phyloP scores from a whole-genome alignment of 139 green algal species.

The Closterium sp. region DNA sequence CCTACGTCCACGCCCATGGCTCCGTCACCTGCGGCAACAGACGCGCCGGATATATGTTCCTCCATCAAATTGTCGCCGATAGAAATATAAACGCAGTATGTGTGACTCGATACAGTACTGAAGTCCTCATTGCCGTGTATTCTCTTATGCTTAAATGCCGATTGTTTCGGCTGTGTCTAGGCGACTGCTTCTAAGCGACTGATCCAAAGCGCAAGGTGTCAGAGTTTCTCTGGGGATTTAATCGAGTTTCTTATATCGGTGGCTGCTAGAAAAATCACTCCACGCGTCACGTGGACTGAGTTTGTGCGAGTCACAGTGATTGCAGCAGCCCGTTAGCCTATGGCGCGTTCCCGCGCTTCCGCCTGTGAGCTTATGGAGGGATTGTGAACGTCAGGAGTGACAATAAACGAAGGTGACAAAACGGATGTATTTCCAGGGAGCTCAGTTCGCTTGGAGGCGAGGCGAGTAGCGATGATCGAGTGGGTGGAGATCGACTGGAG shows the following conservation, averaged over 20 bases:
- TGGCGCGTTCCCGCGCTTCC: no score
- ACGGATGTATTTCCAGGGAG: neutral
- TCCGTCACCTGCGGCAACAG: neutral
- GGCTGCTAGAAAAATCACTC: neutral
- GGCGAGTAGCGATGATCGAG: no score
- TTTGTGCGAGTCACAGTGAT: no score
- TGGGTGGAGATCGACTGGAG: no score
- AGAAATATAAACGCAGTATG: no score
- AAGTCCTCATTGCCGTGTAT: neutral
- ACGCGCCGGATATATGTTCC: neutral
- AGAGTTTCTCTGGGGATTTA: neutral
- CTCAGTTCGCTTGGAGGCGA: neutral
- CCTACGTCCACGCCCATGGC: neutral
- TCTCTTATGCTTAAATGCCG: neutral
- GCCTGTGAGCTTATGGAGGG: neutral
- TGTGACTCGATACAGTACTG: neutral
- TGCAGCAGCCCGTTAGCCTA: no score
- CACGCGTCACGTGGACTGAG: no score
- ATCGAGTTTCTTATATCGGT: neutral
- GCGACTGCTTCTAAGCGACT: neutral
- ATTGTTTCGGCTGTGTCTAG: neutral
- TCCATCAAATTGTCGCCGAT: no score
- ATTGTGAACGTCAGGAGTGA: neutral
- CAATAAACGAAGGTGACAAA: no score
- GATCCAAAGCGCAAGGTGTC: neutral